A percentile compares a stretch with the other conserved stretches of the same genome.
Evolutionary conservation across 768 basidiomycete species (phyloP).

Genomic region (Tylopilus balloui): DNA sequence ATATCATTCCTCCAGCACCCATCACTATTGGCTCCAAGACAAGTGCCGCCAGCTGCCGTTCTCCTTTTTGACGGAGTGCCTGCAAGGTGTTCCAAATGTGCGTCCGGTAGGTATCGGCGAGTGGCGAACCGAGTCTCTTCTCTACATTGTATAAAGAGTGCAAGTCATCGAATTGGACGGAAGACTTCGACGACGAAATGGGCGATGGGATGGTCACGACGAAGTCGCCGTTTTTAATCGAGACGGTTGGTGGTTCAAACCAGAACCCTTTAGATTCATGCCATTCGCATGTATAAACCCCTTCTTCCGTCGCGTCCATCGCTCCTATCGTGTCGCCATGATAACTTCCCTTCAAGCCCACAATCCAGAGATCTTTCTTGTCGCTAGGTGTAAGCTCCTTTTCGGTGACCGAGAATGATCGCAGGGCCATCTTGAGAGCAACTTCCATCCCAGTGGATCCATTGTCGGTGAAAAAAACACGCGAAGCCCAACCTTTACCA

Average conservation of each 20-base stretch:
- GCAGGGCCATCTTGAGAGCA: slow-evolving; percentile 94
- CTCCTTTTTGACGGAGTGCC: slow-evolving; percentile 38
- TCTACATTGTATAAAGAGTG: slow-evolving; percentile 67
- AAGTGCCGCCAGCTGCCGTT: slow-evolving; percentile 59
- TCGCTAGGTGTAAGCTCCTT: slow-evolving; percentile 33
- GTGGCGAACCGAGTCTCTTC: slow-evolving; percentile 49
- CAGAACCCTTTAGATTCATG: slow-evolving; percentile 88
- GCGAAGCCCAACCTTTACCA: slow-evolving; percentile 85
- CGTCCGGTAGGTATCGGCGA: slow-evolving; percentile 59
- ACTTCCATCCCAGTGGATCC: slow-evolving; percentile 97
- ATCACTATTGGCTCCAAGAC: slow-evolving; percentile 90
- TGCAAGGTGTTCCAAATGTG: slow-evolving; percentile 54
- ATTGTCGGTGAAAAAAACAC: slow-evolving; percentile 92
- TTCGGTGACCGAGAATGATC: slow-evolving; percentile 50
- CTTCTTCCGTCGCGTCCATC: slow-evolving; percentile 93
- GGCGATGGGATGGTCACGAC: slow-evolving; percentile 51
- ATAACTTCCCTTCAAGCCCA: slow-evolving; percentile 90
- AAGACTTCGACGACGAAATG: slow-evolving; percentile 31
- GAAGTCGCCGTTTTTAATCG: slow-evolving; percentile 56
- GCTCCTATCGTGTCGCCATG: slow-evolving; percentile 97
- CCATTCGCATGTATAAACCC: slow-evolving; percentile 95
- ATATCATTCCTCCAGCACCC: slow-evolving; percentile 96
- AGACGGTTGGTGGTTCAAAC: slow-evolving; percentile 85
- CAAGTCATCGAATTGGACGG: slow-evolving; percentile 39
- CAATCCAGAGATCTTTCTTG: slow-evolving; percentile 59